Percentiles rank a stretch among this genome's conserved stretches.
Conservation (phyloP, 805 yeast species). For the Saccharomycopsis fermentans region DNA sequence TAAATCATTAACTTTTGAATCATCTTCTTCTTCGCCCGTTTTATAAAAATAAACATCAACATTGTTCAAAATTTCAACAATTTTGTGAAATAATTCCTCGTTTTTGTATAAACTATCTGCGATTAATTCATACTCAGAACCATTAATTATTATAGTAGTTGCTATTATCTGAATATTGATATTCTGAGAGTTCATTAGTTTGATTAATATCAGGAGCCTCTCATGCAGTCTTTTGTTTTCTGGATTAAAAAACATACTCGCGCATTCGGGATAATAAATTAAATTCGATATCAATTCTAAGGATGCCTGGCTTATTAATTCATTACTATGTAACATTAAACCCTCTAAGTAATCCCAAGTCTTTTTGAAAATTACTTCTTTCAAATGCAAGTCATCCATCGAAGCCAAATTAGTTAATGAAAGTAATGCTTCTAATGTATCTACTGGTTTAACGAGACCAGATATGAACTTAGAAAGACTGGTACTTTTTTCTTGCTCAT, state of each 20-base stretch:
- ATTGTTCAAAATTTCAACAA: slow-evolving; percentile 7
- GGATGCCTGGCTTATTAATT: slow-evolving; percentile 34
- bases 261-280: slow-evolving; percentile 27
- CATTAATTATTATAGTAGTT: slow-evolving; percentile 23
- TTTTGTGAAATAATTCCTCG: slow-evolving; percentile 14
- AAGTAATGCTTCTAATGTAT: slow-evolving; percentile 35
- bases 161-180: slow-evolving; percentile 20
- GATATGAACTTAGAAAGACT: slow-evolving; percentile 2
- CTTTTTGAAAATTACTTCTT: slow-evolving; percentile 27
- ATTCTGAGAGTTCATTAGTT: slow-evolving; percentile 19
- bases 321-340: slow-evolving; percentile 27
- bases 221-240: slow-evolving; percentile 17
- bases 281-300: slow-evolving; percentile 43
- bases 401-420: slow-evolving; percentile 45
- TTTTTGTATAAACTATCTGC: slow-evolving; percentile 7
- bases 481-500: slow-evolving; percentile 12
- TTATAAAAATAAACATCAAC: slow-evolving; percentile 7
- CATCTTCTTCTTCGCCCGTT: slow-evolving; percentile 3
- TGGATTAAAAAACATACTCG: slow-evolving; percentile 22
- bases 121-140: slow-evolving; percentile 23
- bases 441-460: slow-evolving; percentile 25
- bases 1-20: slow-evolving; percentile 5
- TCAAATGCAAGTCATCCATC: slow-evolving; percentile 24
- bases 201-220: slow-evolving; percentile 21
- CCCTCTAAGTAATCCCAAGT: slow-evolving; percentile 27